A percentile compares a stretch with the other conserved stretches of the same genome.
Evolutionary conservation across 164 flowering plant genomes (phyloP).

Genomic region (Vitis cinerea): DNA sequence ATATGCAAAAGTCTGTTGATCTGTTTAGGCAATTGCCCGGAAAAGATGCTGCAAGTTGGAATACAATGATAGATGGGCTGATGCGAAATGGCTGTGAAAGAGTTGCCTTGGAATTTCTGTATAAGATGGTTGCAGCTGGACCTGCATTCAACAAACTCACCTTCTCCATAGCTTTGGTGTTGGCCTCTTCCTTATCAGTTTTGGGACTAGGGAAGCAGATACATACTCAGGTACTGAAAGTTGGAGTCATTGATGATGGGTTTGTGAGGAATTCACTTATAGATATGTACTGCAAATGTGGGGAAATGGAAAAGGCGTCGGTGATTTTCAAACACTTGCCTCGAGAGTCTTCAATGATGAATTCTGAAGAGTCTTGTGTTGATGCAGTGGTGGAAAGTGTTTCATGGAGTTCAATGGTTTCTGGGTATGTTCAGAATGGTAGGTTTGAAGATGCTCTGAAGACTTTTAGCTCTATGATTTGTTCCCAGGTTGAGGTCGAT

Average conservation of each 20-base stretch:
- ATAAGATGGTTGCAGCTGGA: constrained; percentile 41
- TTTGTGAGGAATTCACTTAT: constrained; percentile 31
- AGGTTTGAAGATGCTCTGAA: constrained; percentile 51
- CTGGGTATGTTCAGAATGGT: constrained; percentile 60
- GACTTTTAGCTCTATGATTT: constrained; percentile 43
- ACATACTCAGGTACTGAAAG: constrained; percentile 21
- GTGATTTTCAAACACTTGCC: constrained; percentile 9
- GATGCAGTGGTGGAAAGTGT: constrained; percentile 17
- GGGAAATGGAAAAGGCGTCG: constrained; percentile 25
- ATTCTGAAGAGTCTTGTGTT: background rate
- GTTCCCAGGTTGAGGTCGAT: constrained; percentile 32
- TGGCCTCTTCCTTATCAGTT: constrained; percentile 42
- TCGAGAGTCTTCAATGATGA: background rate
- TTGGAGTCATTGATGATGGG: constrained; percentile 18
- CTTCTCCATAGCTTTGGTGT: constrained; percentile 46
- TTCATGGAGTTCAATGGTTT: constrained; percentile 46
- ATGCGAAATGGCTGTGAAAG: constrained; percentile 39
- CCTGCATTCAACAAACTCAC: constrained; percentile 33
- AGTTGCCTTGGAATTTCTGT: constrained; percentile 44
- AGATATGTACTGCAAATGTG: constrained; percentile 34
- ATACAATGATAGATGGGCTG: constrained; percentile 61
- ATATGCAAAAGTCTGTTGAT: constrained; percentile 40
- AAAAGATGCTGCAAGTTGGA: constrained; percentile 68
- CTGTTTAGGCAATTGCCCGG: constrained; percentile 46
- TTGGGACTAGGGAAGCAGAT: constrained; percentile 49